Conservation (phyloP, 331 rosid genomes). For the Malus hybrid region DNA sequence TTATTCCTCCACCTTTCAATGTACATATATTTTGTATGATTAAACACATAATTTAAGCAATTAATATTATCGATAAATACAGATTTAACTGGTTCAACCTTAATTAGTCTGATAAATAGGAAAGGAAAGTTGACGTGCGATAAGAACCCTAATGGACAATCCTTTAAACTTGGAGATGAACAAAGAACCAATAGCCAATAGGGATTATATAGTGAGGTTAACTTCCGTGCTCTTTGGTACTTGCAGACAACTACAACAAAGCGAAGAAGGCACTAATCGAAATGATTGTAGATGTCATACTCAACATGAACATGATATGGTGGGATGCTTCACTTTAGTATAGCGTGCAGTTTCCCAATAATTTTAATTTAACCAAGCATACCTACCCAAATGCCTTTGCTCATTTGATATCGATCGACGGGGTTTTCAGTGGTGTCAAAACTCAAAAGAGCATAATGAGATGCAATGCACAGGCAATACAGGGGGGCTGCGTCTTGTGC, state of each 20-base stretch:
- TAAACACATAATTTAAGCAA: no score
- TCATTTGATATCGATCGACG: neutral
- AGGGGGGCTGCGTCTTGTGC: neutral
- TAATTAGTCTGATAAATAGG: neutral
- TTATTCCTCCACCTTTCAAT: no score
- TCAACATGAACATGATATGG: conserved; percentile 18
- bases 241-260: neutral
- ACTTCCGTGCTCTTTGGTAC: neutral
- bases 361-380: neutral
- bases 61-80: no score
- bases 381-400: neutral
- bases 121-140: neutral
- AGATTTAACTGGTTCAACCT: neutral
- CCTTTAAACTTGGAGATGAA: neutral
- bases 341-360: conserved; percentile 14
- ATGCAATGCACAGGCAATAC: neutral
- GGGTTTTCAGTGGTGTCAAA: conserved; percentile 17
- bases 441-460: neutral
- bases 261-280: conserved; percentile 13
- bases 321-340: conserved; percentile 66
- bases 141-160: neutral
- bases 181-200: neutral
- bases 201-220: neutral
- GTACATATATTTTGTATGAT: no score
- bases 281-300: neutral